A percentile compares a stretch with the other conserved stretches of the same genome.
phyloP scores from a whole-genome alignment of 441 rosid species.

The Gossypium trilobum region DNA sequence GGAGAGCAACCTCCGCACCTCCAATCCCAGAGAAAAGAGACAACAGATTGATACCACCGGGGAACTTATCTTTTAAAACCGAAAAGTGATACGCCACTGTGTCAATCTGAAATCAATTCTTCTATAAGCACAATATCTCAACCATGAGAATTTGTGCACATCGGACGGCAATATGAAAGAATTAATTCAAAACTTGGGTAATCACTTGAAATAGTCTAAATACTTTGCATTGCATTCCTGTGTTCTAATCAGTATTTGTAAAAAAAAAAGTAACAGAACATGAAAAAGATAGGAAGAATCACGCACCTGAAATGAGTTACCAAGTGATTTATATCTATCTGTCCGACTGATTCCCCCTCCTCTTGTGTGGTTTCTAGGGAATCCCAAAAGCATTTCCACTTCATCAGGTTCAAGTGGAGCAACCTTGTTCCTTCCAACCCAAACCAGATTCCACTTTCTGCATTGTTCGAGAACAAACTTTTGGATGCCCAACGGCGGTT shows the following conservation, averaged over 20 bases:
- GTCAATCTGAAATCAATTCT: constrained; percentile 49
- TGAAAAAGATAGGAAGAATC: neutral
- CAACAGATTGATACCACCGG: constrained; percentile 62
- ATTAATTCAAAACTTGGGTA: neutral
- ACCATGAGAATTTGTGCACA: neutral
- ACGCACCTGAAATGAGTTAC: constrained; percentile 84
- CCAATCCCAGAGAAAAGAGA: constrained; percentile 94
- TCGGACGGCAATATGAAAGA: neutral
- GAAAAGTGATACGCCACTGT: constrained; percentile 91
- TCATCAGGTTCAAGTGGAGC: constrained; percentile 91
- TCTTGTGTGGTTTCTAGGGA: constrained; percentile 81
- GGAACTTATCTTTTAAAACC: constrained; percentile 49
- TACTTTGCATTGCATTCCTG: neutral
- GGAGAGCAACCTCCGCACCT: constrained; percentile 87
- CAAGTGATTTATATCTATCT: constrained; percentile 70
- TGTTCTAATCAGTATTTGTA: neutral
- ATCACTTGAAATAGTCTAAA: constrained; percentile 2
- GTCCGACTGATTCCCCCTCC: constrained; percentile 82
- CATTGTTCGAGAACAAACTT: constrained; percentile 54
- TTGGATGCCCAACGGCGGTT: constrained; percentile 41
- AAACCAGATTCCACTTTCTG: constrained; percentile 77
- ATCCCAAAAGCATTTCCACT: constrained; percentile 75
- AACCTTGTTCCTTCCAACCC: constrained; percentile 79
- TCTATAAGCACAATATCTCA: neutral
- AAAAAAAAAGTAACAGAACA: neutral